phyloP scores from a whole-genome alignment of 805 yeast species.

The Wickerhamiella kazuoi region DNA sequence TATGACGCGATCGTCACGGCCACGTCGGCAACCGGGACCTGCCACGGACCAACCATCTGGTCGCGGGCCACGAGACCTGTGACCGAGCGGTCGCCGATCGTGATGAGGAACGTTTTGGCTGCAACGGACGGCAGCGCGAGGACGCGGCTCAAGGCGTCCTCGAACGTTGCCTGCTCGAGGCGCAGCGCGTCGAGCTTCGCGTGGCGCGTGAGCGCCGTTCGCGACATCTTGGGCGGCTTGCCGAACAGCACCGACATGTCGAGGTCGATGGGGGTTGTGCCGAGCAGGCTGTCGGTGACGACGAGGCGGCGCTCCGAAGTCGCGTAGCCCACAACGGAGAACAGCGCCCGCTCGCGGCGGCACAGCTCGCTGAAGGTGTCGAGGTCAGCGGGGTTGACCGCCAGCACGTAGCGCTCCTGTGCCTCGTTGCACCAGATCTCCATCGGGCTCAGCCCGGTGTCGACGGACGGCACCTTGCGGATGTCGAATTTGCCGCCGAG shows the following conservation, averaged over 20 bases:
- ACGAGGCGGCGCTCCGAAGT: constrained; percentile 70
- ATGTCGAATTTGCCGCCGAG: constrained; percentile 87
- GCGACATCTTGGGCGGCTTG: constrained; percentile 89
- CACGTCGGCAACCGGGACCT: constrained; percentile 95
- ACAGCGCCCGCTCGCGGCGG: constrained; percentile 90
- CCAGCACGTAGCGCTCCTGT: constrained; percentile 93
- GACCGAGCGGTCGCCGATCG: constrained; percentile 97
- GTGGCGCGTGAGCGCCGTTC: constrained; percentile 47
- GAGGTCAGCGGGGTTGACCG: constrained; percentile 67
- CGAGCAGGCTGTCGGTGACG: constrained; percentile 59
- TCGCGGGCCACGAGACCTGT: constrained; percentile 95
- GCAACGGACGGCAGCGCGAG: constrained; percentile 86
- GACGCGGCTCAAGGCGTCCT: constrained; percentile 64
- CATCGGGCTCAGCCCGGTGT: constrained; percentile 98
- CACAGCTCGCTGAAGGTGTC: constrained; percentile 60
- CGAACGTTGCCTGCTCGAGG: constrained; percentile 20
- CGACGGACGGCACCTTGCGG: constrained; percentile 75
- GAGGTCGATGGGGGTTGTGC: constrained; percentile 80
- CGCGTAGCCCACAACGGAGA: constrained; percentile 88
- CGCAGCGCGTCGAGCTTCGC: constrained; percentile 26
- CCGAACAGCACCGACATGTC: constrained; percentile 93
- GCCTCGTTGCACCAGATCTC: constrained; percentile 99
- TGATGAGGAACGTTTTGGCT: constrained; percentile 80
- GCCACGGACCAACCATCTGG: constrained; percentile 99
- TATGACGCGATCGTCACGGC: constrained; percentile 88